Evolutionary conservation across 2,329 filamentous ascomycete species (phyloP), one percentile per base, ranked within the genome.

Genomic region (Elsinoe arachidis): DNA sequence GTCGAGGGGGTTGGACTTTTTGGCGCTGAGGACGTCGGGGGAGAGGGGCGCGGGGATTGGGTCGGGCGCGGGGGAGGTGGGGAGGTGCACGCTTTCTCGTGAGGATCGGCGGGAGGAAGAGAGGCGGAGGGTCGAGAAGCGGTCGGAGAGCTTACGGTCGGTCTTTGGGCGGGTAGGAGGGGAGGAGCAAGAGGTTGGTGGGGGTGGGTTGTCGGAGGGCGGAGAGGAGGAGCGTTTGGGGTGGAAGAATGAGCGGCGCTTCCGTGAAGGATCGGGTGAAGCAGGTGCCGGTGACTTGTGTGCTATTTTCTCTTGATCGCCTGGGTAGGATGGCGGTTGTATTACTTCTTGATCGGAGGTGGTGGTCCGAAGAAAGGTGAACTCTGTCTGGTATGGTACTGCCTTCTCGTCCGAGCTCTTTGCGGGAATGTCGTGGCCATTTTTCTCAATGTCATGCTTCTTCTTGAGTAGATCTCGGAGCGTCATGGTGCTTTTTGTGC

Each of bases 311-410:
- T 64, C 58, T 55, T 53, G 49, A 15, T 78, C 77, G 58, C 75
- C 76, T 12, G 73, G 72, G 63, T 78, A 78, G 55, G 69, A 69
- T 5, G 90, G 87, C 10, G 88, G 87, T 57, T 83, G 77, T 69
- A 96, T 88, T 63, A 86, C 76, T 70, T 96, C 90, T 68, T 90
- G 81, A 1, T 85, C 84, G 62, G 84, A 74, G 1, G 91, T 96
- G 68, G 95, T 92, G 62, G 88, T 86, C 61, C 90, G 86, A 67
- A 93, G 80, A 74, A 96, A 90, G 61, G 80, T 89, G 74, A 96
- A 90, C 64, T 88, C 84, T 58, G 86, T 38, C 41, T 43, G 39
- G 26, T 43, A 46, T 46, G 39, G 54, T 49, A 37, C 23, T 21
- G 43, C 10, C 17, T 38, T 38, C 41, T 56, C 41, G 38, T 49